Evolutionary conservation across 169 alveolate species (phyloP), one percentile per base, ranked within the genome.

Genomic region (Babesia ovis): DNA sequence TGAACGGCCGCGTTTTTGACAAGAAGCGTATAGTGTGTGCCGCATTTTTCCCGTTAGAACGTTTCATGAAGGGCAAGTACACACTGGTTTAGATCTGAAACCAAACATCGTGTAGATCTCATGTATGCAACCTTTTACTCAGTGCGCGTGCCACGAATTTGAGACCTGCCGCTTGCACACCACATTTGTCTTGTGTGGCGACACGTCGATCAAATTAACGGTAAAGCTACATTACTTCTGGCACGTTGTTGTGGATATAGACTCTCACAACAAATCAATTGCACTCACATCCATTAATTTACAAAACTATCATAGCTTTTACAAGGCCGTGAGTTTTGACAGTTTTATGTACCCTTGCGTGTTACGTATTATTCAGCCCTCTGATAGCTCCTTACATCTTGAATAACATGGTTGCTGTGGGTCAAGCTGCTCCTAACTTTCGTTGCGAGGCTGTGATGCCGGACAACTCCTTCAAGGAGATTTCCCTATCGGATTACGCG

Each of bases 371-470:
- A n/a, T n/a, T n/a, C n/a, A n/a, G n/a, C n/a, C n/a, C n/a, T n/a
- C n/a, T n/a, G n/a, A n/a, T n/a, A n/a, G n/a, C n/a, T n/a, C n/a
- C n/a, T n/a, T n/a, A n/a, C n/a, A n/a, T n/a, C n/a, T n/a, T n/a
- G n/a, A 39, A 9, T 4, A 59, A 57, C 51, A 89, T 89, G 93
- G 42, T 56, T 42, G 56, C 64, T 22, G 92, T 93, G 55, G 86
- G 93, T 53, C 85, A 73, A 54, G 97, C 95, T 51, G 99, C 99
- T 54, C 99, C 99, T 8, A 77, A 80, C 68, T 97, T 98, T 81
- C 91, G 95, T 61, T 97, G 97, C 45, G 95, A 91, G 84, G 98
- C 99, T 0, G 95, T 93, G 46, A 94, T 96, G 97, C 91, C 93
- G 31, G 97, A 95, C 68, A 96, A 94, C 51, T 90, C 94, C 46